Evolutionary conservation across 257 asterid species (phyloP).

Genomic region (Plantago ovata): DNA sequence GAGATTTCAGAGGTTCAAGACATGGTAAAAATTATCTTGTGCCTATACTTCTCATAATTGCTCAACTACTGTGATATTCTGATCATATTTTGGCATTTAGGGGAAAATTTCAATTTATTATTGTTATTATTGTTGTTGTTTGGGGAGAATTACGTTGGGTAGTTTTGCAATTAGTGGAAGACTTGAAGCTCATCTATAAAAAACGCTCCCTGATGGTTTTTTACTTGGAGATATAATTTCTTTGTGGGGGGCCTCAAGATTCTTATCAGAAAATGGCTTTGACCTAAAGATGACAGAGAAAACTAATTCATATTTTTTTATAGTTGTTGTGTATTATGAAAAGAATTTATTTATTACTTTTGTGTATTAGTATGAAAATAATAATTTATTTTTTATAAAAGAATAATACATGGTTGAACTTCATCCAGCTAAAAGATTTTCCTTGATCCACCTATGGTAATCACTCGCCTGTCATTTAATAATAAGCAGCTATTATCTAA

Average conservation of each 20-base stretch:
- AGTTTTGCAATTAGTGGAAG: background rate
- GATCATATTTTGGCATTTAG: background rate
- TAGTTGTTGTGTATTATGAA: background rate
- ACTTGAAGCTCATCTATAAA: background rate
- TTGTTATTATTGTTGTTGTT: too few species aligned
- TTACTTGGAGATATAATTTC: background rate
- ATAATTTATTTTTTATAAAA: too few species aligned
- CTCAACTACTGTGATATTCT: slow-evolving; percentile 3
- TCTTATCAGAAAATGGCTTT: background rate
- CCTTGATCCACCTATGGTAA: too few species aligned
- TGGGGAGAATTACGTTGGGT: background rate
- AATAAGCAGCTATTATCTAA: too few species aligned
- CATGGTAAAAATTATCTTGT: slow-evolving; percentile 45
- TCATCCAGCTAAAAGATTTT: too few species aligned
- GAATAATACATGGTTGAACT: too few species aligned
- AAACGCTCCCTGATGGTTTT: background rate
- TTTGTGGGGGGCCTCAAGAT: background rate
- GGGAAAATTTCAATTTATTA: too few species aligned
- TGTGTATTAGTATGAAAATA: too few species aligned
- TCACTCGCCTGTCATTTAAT: too few species aligned
- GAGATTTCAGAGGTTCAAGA: slow-evolving; percentile 96
- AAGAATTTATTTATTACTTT: too few species aligned
- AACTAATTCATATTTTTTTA: background rate
- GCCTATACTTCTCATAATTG: slow-evolving; percentile 13
- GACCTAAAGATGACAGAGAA: background rate